These are phyloP conservation scores for Leishmania braziliensis DNA, from an alignment of 208 protist species.

Conservation along the genomic window DNA sequence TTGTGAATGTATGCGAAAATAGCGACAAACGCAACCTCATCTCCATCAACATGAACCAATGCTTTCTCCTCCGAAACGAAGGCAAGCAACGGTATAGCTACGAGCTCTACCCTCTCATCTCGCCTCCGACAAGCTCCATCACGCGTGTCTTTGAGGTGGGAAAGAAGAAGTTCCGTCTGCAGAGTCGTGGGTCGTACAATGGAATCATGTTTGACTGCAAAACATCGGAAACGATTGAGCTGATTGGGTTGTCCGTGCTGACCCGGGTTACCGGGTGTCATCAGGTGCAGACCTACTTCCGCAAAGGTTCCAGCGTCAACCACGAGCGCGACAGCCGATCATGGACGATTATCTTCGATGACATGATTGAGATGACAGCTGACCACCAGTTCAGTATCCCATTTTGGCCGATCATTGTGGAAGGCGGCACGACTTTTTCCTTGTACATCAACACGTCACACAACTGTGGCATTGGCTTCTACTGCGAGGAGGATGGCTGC, in stretches of 20 bases:
- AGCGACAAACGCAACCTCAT: slow-evolving; percentile 61
- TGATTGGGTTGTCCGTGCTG: slow-evolving; percentile 72
- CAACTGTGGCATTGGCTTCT: slow-evolving; percentile 90
- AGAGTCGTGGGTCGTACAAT: slow-evolving; percentile 82
- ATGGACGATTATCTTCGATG: slow-evolving; percentile 80
- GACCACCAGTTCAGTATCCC: slow-evolving; percentile 66
- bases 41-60: slow-evolving; percentile 49
- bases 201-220: slow-evolving; percentile 92
- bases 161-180: slow-evolving; percentile 67
- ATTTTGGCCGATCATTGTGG: slow-evolving; percentile 62
- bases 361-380: slow-evolving; percentile 74
- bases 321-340: slow-evolving; percentile 57
- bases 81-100: slow-evolving; percentile 43
- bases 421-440: slow-evolving; percentile 69
- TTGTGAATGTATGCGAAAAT: slow-evolving; percentile 59
- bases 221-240: slow-evolving; percentile 65
- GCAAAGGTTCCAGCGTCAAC: slow-evolving; percentile 68
- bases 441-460: slow-evolving; percentile 91
- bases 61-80: slow-evolving; percentile 83
- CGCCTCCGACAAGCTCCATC: slow-evolving; percentile 58
- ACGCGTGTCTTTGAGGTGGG: slow-evolving; percentile 86
- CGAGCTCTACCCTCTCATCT: slow-evolving; percentile 60
- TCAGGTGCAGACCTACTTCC: slow-evolving; percentile 86
- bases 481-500: slow-evolving; percentile 82
- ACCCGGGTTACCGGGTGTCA: slow-evolving; percentile 75